Conservation (phyloP, 2,329 filamentous ascomycete species). For the Neonectria faginata region DNA sequence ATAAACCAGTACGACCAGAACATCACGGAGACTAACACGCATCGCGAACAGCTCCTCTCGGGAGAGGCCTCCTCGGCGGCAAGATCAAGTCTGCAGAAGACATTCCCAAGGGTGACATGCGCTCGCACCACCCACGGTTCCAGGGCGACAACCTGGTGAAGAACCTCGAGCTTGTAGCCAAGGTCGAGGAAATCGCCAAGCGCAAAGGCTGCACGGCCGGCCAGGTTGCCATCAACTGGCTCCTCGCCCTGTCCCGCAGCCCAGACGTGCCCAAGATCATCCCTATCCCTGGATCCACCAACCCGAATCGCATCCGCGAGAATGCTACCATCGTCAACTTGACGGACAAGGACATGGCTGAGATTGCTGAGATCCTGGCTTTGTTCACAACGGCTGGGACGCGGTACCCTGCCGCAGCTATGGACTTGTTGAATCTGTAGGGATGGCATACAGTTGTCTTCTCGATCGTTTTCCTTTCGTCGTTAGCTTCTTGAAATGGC, state of each 20-base stretch:
- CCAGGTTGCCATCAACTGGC: constrained; percentile 77
- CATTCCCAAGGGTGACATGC: constrained; percentile 63
- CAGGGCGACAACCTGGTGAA: constrained; percentile 69
- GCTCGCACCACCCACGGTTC: constrained; percentile 66
- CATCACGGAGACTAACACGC: constrained; percentile 21
- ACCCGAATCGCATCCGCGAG: constrained; percentile 67
- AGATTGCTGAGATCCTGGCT: constrained; percentile 62
- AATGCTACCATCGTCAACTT: constrained; percentile 66
- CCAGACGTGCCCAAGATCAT: constrained; percentile 69
- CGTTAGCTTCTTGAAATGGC: not conserved
- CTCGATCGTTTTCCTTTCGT: not conserved
- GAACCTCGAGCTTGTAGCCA: constrained; percentile 71
- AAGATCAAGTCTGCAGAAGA: constrained; percentile 65
- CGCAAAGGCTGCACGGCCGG: constrained; percentile 70
- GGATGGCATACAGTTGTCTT: not conserved
- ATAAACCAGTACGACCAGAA: constrained; percentile 12
- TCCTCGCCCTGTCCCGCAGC: constrained; percentile 60
- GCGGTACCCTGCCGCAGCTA: constrained; percentile 57
- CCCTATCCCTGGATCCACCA: constrained; percentile 75
- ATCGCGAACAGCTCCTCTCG: constrained; percentile 56
- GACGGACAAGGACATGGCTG: constrained; percentile 61
- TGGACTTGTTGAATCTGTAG: constrained; percentile 36
- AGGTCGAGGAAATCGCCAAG: constrained; percentile 67
- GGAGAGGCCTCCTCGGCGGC: constrained; percentile 63
- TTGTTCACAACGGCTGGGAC: constrained; percentile 61